These are phyloP conservation scores for Schrenkiella parvula DNA, from an alignment of 345 rosid genomes.

Conservation along the genomic window DNA sequence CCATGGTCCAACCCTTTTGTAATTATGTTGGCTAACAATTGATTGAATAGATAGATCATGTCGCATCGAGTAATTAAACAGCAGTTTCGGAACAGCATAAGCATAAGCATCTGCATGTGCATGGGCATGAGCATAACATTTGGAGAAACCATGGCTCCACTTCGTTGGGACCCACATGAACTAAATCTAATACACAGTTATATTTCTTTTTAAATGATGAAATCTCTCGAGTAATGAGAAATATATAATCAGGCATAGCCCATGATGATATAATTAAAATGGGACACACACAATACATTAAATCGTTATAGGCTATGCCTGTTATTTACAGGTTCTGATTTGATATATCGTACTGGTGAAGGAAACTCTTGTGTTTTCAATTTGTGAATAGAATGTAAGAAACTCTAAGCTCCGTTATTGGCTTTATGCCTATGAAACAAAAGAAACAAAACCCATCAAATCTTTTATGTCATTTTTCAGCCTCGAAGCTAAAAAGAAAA, in stretches of 20 bases:
- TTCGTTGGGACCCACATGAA: slow-evolving; percentile 21
- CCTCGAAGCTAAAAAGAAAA: not conserved
- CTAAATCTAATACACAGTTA: not conserved
- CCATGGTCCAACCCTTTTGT: not conserved
- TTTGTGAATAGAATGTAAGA: not conserved
- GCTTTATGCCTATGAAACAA: not conserved
- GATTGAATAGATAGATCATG: not conserved
- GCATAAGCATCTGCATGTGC: slow-evolving; percentile 21
- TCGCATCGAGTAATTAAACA: not conserved
- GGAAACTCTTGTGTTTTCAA: not conserved
- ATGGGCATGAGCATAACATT: slow-evolving; percentile 18
- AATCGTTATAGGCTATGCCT: not conserved
- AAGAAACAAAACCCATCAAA: not conserved
- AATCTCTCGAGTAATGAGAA: not conserved
- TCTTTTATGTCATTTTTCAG: not conserved
- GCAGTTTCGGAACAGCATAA: not conserved
- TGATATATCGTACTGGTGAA: not conserved
- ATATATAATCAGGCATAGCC: not conserved
- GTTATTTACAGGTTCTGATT: not conserved
- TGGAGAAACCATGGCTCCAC: slow-evolving; percentile 25
- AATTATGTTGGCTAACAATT: not conserved
- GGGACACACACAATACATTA: not conserved
- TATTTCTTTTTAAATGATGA: not conserved
- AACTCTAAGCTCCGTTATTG: not conserved
- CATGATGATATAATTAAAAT: not conserved